These are phyloP conservation scores for Phlyctochytrium planicorne DNA, from an alignment of 192 early-diverging fungal genomes.

Conservation along the genomic window DNA sequence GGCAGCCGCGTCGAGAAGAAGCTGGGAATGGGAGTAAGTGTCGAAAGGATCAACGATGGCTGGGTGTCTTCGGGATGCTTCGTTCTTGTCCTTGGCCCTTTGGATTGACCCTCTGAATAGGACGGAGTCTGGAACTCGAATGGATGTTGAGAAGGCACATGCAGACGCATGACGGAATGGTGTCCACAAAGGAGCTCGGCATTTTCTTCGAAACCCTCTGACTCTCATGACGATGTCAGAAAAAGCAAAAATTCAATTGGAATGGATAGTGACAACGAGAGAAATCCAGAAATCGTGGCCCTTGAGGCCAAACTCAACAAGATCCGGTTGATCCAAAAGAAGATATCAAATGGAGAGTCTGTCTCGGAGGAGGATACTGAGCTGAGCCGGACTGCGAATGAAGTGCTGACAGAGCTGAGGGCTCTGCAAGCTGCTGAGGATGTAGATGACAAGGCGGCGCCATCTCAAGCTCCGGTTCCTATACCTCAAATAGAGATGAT, in stretches of 20 bases:
- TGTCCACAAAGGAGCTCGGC: too few species aligned
- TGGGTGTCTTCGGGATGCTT: not conserved
- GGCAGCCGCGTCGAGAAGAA: not conserved
- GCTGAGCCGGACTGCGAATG: not conserved
- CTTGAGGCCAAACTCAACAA: not conserved
- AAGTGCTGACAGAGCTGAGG: not conserved
- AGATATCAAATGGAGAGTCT: not conserved
- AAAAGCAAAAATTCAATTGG: too few species aligned
- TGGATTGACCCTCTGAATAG: not conserved
- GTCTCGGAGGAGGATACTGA: not conserved
- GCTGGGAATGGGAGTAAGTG: slow-evolving; percentile 1
- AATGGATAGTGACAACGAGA: too few species aligned
- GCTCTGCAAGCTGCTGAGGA: not conserved
- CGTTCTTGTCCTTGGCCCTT: not conserved
- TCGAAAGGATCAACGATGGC: not conserved
- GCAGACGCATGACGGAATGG: too few species aligned
- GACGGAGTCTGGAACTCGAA: not conserved
- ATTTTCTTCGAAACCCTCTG: too few species aligned
- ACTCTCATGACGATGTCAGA: too few species aligned
- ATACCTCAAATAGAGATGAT: too few species aligned
- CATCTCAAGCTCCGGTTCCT: too few species aligned
- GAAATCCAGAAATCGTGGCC: too few species aligned
- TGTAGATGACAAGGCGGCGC: too few species aligned
- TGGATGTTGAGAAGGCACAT: not conserved
- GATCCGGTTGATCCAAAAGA: not conserved